These are phyloP conservation scores for Ceratobasidium sp. DNA, from an alignment of 1,284 basidiomycete genomes.

Conservation along the genomic window DNA sequence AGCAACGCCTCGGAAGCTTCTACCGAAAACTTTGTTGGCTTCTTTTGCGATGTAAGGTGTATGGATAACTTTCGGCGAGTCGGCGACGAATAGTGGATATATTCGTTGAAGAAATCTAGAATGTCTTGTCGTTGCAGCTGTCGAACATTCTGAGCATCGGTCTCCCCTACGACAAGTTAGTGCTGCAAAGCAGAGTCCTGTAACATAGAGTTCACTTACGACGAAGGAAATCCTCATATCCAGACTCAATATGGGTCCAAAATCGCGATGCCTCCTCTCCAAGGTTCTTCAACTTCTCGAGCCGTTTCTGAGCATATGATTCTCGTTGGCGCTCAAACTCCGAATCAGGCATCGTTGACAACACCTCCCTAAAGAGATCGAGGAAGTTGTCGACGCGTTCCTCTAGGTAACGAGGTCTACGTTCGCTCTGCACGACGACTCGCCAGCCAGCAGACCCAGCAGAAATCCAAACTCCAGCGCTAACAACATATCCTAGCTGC, in stretches of 20 bases:
- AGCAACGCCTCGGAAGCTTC: constrained; percentile 73
- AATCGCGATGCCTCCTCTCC: constrained; percentile 69
- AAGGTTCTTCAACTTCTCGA: constrained; percentile 76
- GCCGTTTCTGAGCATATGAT: constrained; percentile 70
- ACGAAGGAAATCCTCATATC: constrained; percentile 78
- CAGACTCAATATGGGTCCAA: constrained; percentile 74
- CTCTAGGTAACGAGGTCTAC: constrained; percentile 84
- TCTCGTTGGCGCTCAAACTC: constrained; percentile 72
- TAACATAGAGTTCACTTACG: constrained; percentile 55
- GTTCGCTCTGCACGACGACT: constrained; percentile 93
- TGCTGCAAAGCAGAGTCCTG: constrained; percentile 36
- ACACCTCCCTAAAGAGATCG: constrained; percentile 65
- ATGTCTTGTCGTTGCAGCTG: constrained; percentile 80
- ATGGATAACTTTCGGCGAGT: constrained; percentile 81
- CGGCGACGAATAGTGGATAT: constrained; percentile 74
- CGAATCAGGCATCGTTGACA: constrained; percentile 62
- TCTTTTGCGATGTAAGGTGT: constrained; percentile 74
- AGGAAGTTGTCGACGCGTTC: constrained; percentile 88
- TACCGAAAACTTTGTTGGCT: constrained; percentile 67
- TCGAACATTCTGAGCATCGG: constrained; percentile 70
- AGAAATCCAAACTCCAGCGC: constrained; percentile 62
- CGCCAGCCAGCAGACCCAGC: constrained; percentile 78
- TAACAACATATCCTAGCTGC: constrained; percentile 93
- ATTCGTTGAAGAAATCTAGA: constrained; percentile 72
- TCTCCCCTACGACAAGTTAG: constrained; percentile 57